Base-by-base conservation (phyloP, 148 eudicot genomes). In the Cornus controversa region DNA sequence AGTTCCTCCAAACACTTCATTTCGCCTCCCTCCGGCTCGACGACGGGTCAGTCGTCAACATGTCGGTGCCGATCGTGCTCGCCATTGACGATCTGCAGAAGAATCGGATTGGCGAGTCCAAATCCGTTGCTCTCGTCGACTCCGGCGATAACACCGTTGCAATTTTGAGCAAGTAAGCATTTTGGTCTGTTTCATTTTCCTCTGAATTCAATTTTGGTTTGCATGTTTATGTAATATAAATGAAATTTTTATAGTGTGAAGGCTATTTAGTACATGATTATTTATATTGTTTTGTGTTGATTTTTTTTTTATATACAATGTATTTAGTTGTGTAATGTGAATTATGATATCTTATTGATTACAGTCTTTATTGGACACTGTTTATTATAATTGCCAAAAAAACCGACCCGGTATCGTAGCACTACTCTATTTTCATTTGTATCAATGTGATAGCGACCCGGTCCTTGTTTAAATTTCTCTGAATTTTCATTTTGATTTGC, bases 1-100 rank as follows among this genome's bases (percentile, higher is more conserved):
- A 94, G 98, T 95, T 93, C 96, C 98, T 95, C 96, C 97, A 95
- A 93, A 95, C 98, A 83, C 97, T 95, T 95, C 98, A 95, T 95
- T 94, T 95, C 86, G 91, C 90, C 42, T 87, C 90, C 79, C 90
- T 94, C 83, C 92, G 97, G 13, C 83, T 91, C 16, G 89, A 66
- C 14, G 83, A 88, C 71, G 98, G 94, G 8, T 82, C 89, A 1
- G 76, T 86, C 36, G 96, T 93, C 69, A 93, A 94, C 77, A 94
- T 94, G 98, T 95, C 98, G 77, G 89, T 95, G 76, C 98, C 98
- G 76, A 95, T 95, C 62, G 98, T 94, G 3, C 92, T 94, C 63
- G 95, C 92, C 67, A 63, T 94, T 16, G 92, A 94, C 42, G 97
- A 92, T 71, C 68, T 71, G 9, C 79, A 77, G 11, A 94, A 91